Conservation (phyloP, 345 rosid species). For the Lenwebbia sp. region DNA sequence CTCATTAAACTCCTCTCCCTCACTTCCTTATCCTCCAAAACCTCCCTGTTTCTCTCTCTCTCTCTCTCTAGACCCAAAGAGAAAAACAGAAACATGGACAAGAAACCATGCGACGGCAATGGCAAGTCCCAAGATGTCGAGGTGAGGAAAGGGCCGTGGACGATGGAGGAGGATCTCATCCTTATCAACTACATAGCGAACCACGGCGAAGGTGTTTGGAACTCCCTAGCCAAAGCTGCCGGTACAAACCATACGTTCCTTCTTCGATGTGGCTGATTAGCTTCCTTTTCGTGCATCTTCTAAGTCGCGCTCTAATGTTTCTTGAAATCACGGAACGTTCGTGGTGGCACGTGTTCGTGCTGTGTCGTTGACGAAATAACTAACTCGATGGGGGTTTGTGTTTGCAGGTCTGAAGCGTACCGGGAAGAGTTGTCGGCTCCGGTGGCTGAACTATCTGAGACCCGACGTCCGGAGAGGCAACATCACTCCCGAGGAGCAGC, state of each 20-base stretch:
- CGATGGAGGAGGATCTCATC: slow-evolving; percentile 97
- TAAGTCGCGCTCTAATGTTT: background rate
- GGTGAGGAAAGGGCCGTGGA: slow-evolving; percentile 99
- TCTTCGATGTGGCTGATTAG: background rate
- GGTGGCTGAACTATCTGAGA: slow-evolving; percentile 95
- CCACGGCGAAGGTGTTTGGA: slow-evolving; percentile 98
- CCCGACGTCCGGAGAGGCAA: slow-evolving; percentile 96
- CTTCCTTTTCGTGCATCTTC: background rate
- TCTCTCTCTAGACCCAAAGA: background rate
- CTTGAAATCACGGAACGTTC: background rate
- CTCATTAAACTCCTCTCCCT: background rate
- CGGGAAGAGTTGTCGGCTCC: slow-evolving; percentile 97
- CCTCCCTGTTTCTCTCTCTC: background rate
- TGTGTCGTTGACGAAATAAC: background rate
- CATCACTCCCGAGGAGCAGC: slow-evolving; percentile 84
- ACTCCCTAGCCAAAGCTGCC: slow-evolving; percentile 91
- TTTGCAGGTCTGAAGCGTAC: slow-evolving; percentile 79
- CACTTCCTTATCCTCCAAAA: background rate
- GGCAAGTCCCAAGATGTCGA: slow-evolving; percentile 50
- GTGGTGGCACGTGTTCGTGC: background rate
- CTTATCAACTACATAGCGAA: slow-evolving; percentile 87
- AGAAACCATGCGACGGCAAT: slow-evolving; percentile 23
- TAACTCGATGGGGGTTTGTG: background rate
- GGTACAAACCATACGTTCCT: slow-evolving; percentile 22
- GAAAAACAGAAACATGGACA: slow-evolving; percentile 31